Conservation (phyloP, 768 basidiomycete species). For the Serendipita sp. region DNA sequence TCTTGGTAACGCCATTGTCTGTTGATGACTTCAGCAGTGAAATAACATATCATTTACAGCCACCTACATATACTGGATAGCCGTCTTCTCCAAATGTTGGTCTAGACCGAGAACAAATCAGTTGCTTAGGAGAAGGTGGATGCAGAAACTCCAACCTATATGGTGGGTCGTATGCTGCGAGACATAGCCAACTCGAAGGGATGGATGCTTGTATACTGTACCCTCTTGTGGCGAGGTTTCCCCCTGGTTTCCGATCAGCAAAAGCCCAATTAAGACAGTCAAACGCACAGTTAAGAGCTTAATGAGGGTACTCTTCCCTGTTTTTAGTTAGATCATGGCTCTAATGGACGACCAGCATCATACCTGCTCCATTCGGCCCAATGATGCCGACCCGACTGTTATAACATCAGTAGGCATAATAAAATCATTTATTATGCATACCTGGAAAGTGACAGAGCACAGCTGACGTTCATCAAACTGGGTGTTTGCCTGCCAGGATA, state of each 20-base stretch:
- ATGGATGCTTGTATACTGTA: slow-evolving; percentile 83
- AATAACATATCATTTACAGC: neutral
- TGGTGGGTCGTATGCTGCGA: slow-evolving; percentile 98
- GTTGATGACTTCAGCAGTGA: neutral
- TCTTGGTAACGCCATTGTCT: slow-evolving; percentile 96
- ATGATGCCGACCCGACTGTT: slow-evolving; percentile 76
- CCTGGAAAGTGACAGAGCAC: slow-evolving; percentile 87
- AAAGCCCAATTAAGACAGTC: neutral
- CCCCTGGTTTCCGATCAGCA: slow-evolving; percentile 32
- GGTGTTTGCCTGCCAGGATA: slow-evolving; percentile 74
- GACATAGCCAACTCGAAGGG: slow-evolving; percentile 88
- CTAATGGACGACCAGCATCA: slow-evolving; percentile 33
- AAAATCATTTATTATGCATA: slow-evolving; percentile 18
- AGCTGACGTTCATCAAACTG: slow-evolving; percentile 74
- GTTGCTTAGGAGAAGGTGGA: no score
- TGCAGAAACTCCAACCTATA: slow-evolving; percentile 36
- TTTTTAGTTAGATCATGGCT: neutral
- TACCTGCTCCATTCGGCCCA: slow-evolving; percentile 90
- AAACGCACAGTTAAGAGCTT: slow-evolving; percentile 68
- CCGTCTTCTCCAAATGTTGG: slow-evolving; percentile 88
- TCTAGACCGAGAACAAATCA: slow-evolving; percentile 27
- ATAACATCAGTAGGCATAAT: slow-evolving; percentile 14
- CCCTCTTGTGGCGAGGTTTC: slow-evolving; percentile 87
- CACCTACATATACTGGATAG: slow-evolving; percentile 68
- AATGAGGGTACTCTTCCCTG: slow-evolving; percentile 44